Percentiles rank a stretch among this genome's conserved stretches.
phyloP scores from a whole-genome alignment of 768 basidiomycete species.

The Russula emetica region DNA sequence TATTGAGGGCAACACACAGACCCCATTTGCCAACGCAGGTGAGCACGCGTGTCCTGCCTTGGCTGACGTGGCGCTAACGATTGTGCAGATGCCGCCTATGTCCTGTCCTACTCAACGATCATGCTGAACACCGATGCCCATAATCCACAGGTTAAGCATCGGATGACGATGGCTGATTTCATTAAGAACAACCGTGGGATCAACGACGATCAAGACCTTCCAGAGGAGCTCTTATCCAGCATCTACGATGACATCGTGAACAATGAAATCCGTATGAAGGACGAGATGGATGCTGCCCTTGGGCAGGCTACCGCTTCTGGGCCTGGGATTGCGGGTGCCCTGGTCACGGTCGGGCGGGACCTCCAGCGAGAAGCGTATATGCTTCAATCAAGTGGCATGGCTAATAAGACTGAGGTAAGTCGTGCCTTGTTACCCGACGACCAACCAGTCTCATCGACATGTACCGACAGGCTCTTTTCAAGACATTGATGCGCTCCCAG shows the following conservation, averaged over 20 bases:
- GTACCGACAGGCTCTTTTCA: constrained; percentile 78
- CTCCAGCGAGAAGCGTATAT: constrained; percentile 95
- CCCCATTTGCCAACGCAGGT: constrained; percentile 93
- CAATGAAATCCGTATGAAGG: constrained; percentile 99
- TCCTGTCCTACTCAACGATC: constrained; percentile 92
- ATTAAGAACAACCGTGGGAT: constrained; percentile 95
- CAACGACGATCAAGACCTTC: constrained; percentile 84
- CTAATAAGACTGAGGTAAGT: constrained; percentile 88
- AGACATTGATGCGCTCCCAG: constrained; percentile 87
- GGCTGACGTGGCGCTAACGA: neutral
- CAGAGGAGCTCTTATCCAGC: constrained; percentile 70
- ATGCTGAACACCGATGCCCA: constrained; percentile 97
- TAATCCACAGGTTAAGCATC: constrained; percentile 88
- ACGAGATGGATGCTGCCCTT: constrained; percentile 73
- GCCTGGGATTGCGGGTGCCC: constrained; percentile 73
- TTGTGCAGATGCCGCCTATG: constrained; percentile 77
- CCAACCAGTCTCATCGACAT: neutral
- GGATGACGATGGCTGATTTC: constrained; percentile 92
- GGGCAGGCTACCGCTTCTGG: constrained; percentile 40
- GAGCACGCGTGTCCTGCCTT: constrained; percentile 31
- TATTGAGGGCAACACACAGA: constrained; percentile 80
- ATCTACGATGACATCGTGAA: constrained; percentile 88
- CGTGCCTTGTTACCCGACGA: neutral
- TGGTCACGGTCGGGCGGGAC: constrained; percentile 90
- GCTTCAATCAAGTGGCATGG: constrained; percentile 93